A percentile compares a stretch with the other conserved stretches of the same genome.
Conservation (phyloP, 1,284 basidiomycete species). For the Sporisorium sorghi region DNA sequence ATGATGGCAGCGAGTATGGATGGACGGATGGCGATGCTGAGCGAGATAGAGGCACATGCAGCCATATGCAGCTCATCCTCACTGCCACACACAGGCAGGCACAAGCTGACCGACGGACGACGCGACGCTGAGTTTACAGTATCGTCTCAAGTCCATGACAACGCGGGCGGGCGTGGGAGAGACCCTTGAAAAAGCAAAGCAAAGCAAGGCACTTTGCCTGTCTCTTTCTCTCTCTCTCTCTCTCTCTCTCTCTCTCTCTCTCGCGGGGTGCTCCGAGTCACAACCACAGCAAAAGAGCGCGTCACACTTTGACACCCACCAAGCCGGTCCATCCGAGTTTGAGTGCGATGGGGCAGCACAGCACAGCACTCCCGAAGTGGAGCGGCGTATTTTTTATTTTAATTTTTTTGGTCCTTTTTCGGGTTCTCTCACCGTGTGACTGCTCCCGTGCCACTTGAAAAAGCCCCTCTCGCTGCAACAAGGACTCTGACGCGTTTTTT, state of each 20-base stretch:
- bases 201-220: too few relatives aligned
- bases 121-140: conserved; percentile 3
- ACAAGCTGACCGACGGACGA: neutral
- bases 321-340: neutral
- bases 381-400: conserved; percentile 21
- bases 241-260: too few relatives aligned
- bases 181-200: neutral
- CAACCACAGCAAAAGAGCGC: too few relatives aligned
- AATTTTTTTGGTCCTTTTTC: neutral
- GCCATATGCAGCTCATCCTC: neutral
- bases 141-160: neutral
- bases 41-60: neutral
- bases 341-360: neutral
- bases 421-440: neutral
- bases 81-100: neutral
- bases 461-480: too few relatives aligned
- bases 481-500: too few relatives aligned
- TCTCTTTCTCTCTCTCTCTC: too few relatives aligned
- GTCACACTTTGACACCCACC: neutral
- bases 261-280: too few relatives aligned
- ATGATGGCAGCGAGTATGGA: neutral
- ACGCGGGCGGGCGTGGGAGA: neutral
- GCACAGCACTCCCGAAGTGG: conserved; percentile 13
- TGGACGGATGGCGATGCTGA: conserved; percentile 2
- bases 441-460: conserved; percentile 3